Evolutionary conservation across 2,329 filamentous ascomycete genomes (phyloP).

Genomic region (Sporothrix sp.): DNA sequence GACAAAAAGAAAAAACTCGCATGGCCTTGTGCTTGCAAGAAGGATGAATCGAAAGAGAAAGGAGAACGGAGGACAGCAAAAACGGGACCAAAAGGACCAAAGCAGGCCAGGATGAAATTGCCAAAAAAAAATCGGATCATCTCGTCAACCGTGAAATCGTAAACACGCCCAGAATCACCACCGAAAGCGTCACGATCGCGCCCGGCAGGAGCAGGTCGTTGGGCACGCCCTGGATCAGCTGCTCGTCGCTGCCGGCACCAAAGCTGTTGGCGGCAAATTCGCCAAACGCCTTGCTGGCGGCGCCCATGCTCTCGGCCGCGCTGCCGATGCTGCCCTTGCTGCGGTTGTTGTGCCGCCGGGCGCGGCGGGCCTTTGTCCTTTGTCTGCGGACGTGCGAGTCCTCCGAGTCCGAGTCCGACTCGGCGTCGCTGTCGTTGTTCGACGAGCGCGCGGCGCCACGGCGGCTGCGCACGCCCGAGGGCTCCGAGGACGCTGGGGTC

Average conservation of each 20-base stretch:
- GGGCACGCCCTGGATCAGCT: slow-evolving; percentile 81
- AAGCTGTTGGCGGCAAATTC: slow-evolving; percentile 10
- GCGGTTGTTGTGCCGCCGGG: slow-evolving; percentile 20
- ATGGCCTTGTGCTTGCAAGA: neutral
- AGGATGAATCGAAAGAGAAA: neutral
- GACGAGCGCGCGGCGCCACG: slow-evolving; percentile 18
- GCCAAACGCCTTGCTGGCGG: slow-evolving; percentile 14
- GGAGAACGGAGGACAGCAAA: neutral
- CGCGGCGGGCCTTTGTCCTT: slow-evolving; percentile 23
- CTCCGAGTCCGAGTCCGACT: slow-evolving; percentile 37
- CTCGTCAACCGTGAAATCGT: slow-evolving; percentile 63
- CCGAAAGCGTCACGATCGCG: slow-evolving; percentile 88
- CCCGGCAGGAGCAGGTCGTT: slow-evolving; percentile 91
- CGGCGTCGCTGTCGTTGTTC: slow-evolving; percentile 32
- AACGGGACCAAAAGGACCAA: neutral
- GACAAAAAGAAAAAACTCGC: neutral
- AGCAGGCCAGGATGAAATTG: neutral
- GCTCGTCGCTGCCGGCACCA: slow-evolving; percentile 36
- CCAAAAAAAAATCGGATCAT: neutral
- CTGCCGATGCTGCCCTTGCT: slow-evolving; percentile 17
- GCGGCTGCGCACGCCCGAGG: slow-evolving; percentile 4
- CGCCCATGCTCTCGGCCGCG: neutral
- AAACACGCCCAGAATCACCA: slow-evolving; percentile 90
- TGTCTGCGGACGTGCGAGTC: slow-evolving; percentile 5
- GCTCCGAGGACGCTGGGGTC: slow-evolving; percentile 29